phyloP scores from a whole-genome alignment of 169 alveolate genomes.

The Plasmodium gonderi region DNA sequence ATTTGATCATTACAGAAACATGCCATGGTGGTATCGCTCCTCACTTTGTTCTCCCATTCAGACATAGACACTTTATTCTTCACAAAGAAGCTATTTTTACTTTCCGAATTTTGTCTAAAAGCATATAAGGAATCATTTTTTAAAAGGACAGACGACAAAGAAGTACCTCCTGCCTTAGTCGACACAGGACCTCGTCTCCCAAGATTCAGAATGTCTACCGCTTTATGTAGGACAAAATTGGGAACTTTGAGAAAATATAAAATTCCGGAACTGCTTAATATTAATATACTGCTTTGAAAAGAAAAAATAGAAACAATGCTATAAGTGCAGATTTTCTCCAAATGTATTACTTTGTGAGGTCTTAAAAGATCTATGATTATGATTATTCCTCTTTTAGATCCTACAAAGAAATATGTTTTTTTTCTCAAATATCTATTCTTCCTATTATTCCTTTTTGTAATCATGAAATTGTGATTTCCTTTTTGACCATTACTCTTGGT shows the following conservation, averaged over 20 bases:
- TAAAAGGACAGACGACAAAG: neutral
- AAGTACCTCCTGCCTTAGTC: neutral
- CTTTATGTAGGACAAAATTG: conserved; percentile 9
- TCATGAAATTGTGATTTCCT: neutral
- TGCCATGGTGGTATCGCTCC: neutral
- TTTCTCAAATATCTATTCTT: neutral
- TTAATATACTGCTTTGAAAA: conserved; percentile 20
- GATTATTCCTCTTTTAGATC: conserved; percentile 32
- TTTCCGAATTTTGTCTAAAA: neutral
- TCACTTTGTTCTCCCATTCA: neutral
- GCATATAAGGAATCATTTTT: neutral
- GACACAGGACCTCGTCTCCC: neutral
- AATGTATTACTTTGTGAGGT: conserved; percentile 44
- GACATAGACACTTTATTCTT: too few relatives aligned
- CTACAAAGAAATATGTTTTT: conserved; percentile 30
- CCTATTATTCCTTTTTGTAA: neutral
- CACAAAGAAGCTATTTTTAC: neutral
- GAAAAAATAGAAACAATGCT: conserved; percentile 43
- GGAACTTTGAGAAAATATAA: conserved; percentile 13
- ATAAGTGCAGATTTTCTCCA: conserved; percentile 21
- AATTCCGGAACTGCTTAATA: conserved; percentile 27
- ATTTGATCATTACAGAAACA: neutral
- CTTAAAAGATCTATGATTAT: conserved; percentile 16
- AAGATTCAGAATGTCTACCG: neutral
- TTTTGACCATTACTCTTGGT: neutral